A percentile compares a stretch with the other conserved stretches of the same genome.
These are phyloP conservation scores for Russula virescens DNA, from an alignment of 768 basidiomycete species.

Conservation along the genomic window DNA sequence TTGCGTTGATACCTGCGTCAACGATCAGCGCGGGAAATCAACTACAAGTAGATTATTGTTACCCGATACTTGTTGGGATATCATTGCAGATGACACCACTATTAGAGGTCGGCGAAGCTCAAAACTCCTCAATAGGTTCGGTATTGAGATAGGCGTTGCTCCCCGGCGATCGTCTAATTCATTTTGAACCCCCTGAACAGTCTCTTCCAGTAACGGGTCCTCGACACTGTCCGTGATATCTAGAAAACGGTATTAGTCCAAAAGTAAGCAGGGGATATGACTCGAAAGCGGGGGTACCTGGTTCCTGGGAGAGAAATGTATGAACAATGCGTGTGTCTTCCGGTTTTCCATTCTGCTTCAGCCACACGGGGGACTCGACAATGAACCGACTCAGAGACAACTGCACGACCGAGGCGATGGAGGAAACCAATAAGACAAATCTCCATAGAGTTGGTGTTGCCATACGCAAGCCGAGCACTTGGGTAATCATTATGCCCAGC, in stretches of 20 bases:
- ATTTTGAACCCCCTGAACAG: slow-evolving; percentile 26
- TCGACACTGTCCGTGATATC: slow-evolving; percentile 8
- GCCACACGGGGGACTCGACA: slow-evolving; percentile 69
- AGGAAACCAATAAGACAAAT: slow-evolving; percentile 59
- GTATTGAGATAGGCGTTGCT: slow-evolving; percentile 40
- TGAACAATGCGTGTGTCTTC: slow-evolving; percentile 45
- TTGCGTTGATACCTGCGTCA: slow-evolving; percentile 65
- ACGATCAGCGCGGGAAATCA: neutral
- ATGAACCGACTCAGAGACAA: slow-evolving; percentile 48
- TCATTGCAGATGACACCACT: slow-evolving; percentile 65
- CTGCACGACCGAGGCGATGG: slow-evolving; percentile 49
- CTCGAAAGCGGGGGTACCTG: slow-evolving; percentile 21
- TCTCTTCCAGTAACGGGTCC: slow-evolving; percentile 25
- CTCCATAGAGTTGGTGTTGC: slow-evolving; percentile 72
- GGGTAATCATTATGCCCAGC: slow-evolving; percentile 81
- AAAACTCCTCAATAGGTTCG: slow-evolving; percentile 41
- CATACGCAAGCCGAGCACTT: slow-evolving; percentile 63
- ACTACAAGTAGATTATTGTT: neutral
- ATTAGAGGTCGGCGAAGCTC: slow-evolving; percentile 59
- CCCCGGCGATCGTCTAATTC: slow-evolving; percentile 28
- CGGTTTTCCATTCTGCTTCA: slow-evolving; percentile 43
- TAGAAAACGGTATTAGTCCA: slow-evolving; percentile 28
- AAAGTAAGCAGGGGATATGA: neutral
- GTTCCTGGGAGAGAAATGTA: slow-evolving; percentile 38
- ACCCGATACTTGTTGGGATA: slow-evolving; percentile 75